Base-by-base conservation (phyloP, 306 rosid species). In the Carpinus fangiana region DNA sequence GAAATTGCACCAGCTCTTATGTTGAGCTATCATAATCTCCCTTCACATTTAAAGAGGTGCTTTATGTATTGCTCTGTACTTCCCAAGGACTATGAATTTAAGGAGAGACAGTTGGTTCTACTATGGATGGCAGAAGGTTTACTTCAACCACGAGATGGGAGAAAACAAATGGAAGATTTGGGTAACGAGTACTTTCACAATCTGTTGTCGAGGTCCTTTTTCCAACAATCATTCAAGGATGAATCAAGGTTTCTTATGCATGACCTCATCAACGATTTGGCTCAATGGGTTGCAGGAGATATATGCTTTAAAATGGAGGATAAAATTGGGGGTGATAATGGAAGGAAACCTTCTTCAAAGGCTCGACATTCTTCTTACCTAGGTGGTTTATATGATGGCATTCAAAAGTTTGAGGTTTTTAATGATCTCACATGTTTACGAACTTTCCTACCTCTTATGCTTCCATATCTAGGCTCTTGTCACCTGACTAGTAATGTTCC, bases 361-460 rank as follows among this genome's bases (percentile, higher is more conserved):
- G 69, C 38, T 26, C 45, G 20, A 12, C 43, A 61, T 61, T 61
- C 7, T 1, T 61, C 68, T 34, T 28, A 31, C 8, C 8, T 41
- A 1, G 45, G 45, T 41, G 45, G 8, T 41, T 0, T 5, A 0
- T 5, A 0, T 41, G 45, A 11, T 2, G 12, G 2, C 28, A 28
- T 0, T 1, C 45, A 41, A 41, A 41, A 41, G 45, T 28, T 28
- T 61, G 9, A 28, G 6, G n/a, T 0, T 31, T 28, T 61, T 0
- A 0, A 8, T 0, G 8, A 61, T 26, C n/a, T 26, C 5, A 28
- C 16, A 13, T 3, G 89, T 94, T 41, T 92, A 82, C 77, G 98
- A 92, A 47, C 97, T 97, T 71, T 92, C 38, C 82, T 94, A 0
- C 45, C 45, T 1, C 10, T 62, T 26, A 5, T 16, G 51, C 8